phyloP scores from a whole-genome alignment of 768 basidiomycete genomes.

The Russula olivacea region DNA sequence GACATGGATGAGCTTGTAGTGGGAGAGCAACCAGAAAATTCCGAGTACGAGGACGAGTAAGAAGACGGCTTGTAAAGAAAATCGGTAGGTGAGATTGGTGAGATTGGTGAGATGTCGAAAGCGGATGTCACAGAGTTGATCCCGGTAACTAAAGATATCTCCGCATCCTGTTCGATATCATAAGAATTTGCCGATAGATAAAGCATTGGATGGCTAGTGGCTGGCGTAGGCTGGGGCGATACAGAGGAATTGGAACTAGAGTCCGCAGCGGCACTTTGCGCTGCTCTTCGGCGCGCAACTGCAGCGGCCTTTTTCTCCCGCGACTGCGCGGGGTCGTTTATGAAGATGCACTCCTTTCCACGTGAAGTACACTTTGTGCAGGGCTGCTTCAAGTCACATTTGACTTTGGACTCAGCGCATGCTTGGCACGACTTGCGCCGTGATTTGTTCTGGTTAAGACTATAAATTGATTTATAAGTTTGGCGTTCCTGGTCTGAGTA shows the following conservation, averaged over 20 bases:
- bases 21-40: constrained; percentile 18
- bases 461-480: background rate
- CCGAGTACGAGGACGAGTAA: constrained; percentile 14
- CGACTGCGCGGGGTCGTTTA: constrained; percentile 26
- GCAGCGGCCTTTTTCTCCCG: constrained; percentile 25
- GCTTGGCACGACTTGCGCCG: constrained; percentile 59
- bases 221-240: constrained; percentile 14
- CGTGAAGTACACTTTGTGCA: constrained; percentile 57
- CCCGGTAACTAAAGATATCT: constrained; percentile 15
- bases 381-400: constrained; percentile 56
- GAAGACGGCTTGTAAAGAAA: constrained; percentile 14
- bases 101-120: constrained; percentile 22
- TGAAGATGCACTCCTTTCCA: constrained; percentile 53
- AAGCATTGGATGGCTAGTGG: constrained; percentile 5
- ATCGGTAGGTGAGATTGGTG: constrained; percentile 17
- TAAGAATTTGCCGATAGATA: constrained; percentile 14
- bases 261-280: constrained; percentile 5
- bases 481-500: background rate
- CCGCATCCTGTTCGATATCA: constrained; percentile 6
- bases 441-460: constrained; percentile 45
- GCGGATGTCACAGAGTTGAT: constrained; percentile 8
- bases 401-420: constrained; percentile 63
- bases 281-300: constrained; percentile 21
- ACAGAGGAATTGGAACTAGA: constrained; percentile 18
- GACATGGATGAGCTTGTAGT: constrained; percentile 24